These are phyloP conservation scores for Symmetrospora coprosmae DNA, from an alignment of 768 basidiomycete species.

Conservation along the genomic window DNA sequence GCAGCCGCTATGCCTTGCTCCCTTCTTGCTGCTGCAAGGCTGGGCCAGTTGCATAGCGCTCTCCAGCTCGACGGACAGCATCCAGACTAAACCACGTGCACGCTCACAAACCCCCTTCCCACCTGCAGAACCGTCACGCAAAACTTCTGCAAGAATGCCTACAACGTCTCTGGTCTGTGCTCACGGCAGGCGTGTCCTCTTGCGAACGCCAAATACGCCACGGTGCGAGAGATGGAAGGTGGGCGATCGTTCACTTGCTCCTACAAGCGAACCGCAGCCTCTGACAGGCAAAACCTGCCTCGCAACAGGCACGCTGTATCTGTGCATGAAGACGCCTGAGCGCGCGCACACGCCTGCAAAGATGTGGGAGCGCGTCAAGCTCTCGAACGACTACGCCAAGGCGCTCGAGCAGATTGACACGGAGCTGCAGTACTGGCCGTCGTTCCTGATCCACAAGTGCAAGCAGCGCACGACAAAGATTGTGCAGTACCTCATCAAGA, in stretches of 20 bases:
- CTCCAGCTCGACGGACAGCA: too few species aligned
- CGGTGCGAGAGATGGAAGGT: conserved; percentile 95
- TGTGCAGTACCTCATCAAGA: conserved; percentile 96
- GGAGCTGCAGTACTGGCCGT: conserved; percentile 95
- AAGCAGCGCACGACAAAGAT: conserved; percentile 98
- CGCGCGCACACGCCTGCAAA: conserved; percentile 86
- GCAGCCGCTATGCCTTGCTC: neutral
- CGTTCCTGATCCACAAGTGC: conserved; percentile 94
- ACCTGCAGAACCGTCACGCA: conserved; percentile 67
- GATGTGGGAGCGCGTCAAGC: conserved; percentile 93
- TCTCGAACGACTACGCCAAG: conserved; percentile 86
- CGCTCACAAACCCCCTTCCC: too few species aligned
- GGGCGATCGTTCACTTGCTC: too few species aligned
- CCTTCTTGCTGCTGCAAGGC: neutral
- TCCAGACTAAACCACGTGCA: too few species aligned
- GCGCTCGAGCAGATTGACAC: conserved; percentile 93
- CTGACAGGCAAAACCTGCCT: neutral
- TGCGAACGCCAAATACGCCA: conserved; percentile 95
- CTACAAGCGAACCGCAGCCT: neutral
- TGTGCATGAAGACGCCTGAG: conserved; percentile 95
- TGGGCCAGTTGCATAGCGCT: neutral
- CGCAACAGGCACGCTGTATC: conserved; percentile 66
- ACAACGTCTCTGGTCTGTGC: conserved; percentile 94
- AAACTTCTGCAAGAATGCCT: conserved; percentile 97
- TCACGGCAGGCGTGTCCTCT: conserved; percentile 88